A percentile compares a stretch with the other conserved stretches of the same genome.
Conservation (phyloP, 805 yeast genomes). For the Diddensiella transvaalensis region DNA sequence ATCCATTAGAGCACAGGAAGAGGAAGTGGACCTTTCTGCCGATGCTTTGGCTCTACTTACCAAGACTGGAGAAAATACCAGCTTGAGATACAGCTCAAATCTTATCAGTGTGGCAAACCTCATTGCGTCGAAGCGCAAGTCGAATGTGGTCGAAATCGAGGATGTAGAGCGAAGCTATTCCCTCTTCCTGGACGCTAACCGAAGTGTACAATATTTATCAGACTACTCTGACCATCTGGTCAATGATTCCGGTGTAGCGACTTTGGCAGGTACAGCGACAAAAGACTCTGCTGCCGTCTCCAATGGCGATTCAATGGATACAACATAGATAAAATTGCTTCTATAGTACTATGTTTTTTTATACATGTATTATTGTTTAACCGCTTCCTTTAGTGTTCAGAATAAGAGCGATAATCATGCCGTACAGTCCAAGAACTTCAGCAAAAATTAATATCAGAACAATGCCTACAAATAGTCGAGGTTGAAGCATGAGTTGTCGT, state of each 20-base stretch:
- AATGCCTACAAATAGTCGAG: conserved; percentile 83
- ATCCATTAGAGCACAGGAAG: conserved; percentile 88
- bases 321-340: conserved; percentile 2
- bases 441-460: conserved; percentile 86
- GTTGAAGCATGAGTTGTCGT: conserved; percentile 82
- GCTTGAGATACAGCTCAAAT: conserved; percentile 89
- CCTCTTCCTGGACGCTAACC: conserved; percentile 80
- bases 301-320: conserved; percentile 7
- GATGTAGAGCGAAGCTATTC: conserved; percentile 87
- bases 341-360: conserved; percentile 3
- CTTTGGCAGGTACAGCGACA: conserved; percentile 34
- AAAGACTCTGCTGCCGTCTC: conserved; percentile 9
- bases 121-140: conserved; percentile 77
- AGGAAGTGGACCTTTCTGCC: conserved; percentile 76
- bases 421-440: conserved; percentile 85
- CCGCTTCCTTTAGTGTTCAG: conserved; percentile 85
- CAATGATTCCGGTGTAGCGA: conserved; percentile 73
- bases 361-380: conserved; percentile 26
- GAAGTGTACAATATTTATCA: conserved; percentile 83
- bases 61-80: conserved; percentile 83
- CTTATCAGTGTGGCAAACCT: conserved; percentile 87
- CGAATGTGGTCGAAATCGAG: conserved; percentile 61
- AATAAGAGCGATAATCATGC: conserved; percentile 92
- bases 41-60: conserved; percentile 88
- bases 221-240: conserved; percentile 66